A percentile compares a stretch with the other conserved stretches of the same genome.
phyloP scores from a whole-genome alignment of 805 yeast species.

The Maudiozyma barnettii region DNA sequence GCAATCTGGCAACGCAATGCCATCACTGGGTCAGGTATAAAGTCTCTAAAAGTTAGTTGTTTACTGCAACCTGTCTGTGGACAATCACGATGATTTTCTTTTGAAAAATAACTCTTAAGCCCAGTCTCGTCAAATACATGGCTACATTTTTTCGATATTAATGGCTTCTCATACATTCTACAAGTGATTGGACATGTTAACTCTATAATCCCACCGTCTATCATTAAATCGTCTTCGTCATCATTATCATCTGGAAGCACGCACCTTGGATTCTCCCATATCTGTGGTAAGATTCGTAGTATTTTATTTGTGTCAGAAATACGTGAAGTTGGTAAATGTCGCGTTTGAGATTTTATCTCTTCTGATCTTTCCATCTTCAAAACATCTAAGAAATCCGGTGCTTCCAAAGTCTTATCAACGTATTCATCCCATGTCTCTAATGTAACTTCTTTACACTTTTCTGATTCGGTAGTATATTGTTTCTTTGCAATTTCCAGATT shows the following conservation, averaged over 20 bases:
- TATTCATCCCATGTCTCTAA: slow-evolving; percentile 7
- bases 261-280: slow-evolving; percentile 49
- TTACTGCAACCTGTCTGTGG: slow-evolving; percentile 52
- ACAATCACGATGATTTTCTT: slow-evolving; percentile 32
- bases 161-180: slow-evolving; percentile 43
- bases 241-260: slow-evolving; percentile 42
- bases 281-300: slow-evolving; percentile 37
- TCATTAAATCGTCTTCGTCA: slow-evolving; percentile 52
- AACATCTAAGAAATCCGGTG: slow-evolving; percentile 9
- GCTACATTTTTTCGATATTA: slow-evolving; percentile 44
- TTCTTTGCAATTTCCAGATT: not conserved
- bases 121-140: slow-evolving; percentile 53
- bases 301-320: slow-evolving; percentile 6
- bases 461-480: slow-evolving; percentile 1
- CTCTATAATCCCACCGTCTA: slow-evolving; percentile 64
- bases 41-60: slow-evolving; percentile 29
- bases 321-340: not conserved
- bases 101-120: slow-evolving; percentile 30
- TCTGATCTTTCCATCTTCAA: not conserved
- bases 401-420: slow-evolving; percentile 6
- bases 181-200: slow-evolving; percentile 59
- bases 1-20: slow-evolving; percentile 38
- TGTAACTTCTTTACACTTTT: not conserved
- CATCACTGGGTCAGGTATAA: slow-evolving; percentile 46
- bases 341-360: not conserved